These are phyloP conservation scores for Claviceps spartinae DNA, from an alignment of 2,329 filamentous ascomycete species.

Conservation along the genomic window DNA sequence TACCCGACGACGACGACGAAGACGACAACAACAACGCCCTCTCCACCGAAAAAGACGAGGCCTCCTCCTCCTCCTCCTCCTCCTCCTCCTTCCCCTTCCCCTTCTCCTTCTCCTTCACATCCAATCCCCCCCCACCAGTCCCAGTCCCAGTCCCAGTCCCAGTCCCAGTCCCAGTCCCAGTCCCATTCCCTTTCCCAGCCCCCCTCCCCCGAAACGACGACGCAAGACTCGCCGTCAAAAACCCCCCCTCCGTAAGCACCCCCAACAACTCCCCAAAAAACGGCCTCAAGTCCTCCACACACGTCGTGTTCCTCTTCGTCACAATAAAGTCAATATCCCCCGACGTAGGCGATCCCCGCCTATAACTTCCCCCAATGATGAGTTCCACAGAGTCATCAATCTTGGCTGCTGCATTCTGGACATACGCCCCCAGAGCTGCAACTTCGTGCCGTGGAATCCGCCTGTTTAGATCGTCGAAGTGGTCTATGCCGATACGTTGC, in stretches of 20 bases:
- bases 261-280: conserved; percentile 52
- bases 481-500: conserved; percentile 65
- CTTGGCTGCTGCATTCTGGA: conserved; percentile 41
- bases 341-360: conserved; percentile 59
- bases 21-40: conserved; percentile 12
- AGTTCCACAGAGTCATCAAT: conserved; percentile 54
- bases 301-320: conserved; percentile 47
- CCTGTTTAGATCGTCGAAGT: conserved; percentile 64
- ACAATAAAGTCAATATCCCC: conserved; percentile 80
- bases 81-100: too few species aligned
- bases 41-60: too few species aligned
- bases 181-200: too few species aligned
- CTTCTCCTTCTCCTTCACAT: too few species aligned
- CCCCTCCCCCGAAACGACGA: conserved; percentile 14
- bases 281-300: conserved; percentile 41
- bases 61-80: too few species aligned
- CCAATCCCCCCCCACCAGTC: too few species aligned
- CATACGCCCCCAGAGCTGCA: conserved; percentile 49
- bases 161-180: too few species aligned
- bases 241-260: conserved; percentile 43
- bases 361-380: conserved; percentile 73
- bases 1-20: conserved; percentile 22
- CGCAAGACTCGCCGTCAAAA: conserved; percentile 59
- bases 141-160: too few species aligned
- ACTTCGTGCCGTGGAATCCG: conserved; percentile 72